phyloP scores from a whole-genome alignment of 2,329 filamentous ascomycete genomes.

The Nothopassalora personata region DNA sequence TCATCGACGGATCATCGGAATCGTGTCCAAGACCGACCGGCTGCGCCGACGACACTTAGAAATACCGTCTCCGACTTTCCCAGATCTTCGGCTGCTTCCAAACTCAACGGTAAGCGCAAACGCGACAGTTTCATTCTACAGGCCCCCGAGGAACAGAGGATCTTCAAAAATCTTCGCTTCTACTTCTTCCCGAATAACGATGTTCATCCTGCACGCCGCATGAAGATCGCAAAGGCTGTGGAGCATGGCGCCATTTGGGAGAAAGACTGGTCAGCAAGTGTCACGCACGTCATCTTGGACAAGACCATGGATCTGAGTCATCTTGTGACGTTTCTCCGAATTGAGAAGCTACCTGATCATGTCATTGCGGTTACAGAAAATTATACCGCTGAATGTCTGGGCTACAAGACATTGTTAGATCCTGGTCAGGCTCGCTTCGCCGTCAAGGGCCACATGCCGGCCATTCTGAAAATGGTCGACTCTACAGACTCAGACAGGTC shows the following conservation, averaged over 20 bases:
- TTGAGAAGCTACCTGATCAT: slow-evolving; percentile 42
- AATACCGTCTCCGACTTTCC: slow-evolving; percentile 19
- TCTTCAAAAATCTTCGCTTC: slow-evolving; percentile 30
- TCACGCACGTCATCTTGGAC: slow-evolving; percentile 80
- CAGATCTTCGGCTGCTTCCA: slow-evolving; percentile 10
- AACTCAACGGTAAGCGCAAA: slow-evolving; percentile 26
- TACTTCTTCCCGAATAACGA: slow-evolving; percentile 79
- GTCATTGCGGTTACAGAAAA: slow-evolving; percentile 48
- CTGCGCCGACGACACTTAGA: slow-evolving; percentile 4
- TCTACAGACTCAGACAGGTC: slow-evolving; percentile 33
- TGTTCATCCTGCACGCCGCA: slow-evolving; percentile 58
- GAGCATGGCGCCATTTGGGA: slow-evolving; percentile 73
- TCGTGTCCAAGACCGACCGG: background rate
- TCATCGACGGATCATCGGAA: slow-evolving; percentile 9
- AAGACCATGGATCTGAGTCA: slow-evolving; percentile 59
- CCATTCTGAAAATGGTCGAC: background rate
- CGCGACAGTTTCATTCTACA: slow-evolving; percentile 19
- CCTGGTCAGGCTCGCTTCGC: slow-evolving; percentile 54
- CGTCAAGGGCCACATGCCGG: slow-evolving; percentile 35
- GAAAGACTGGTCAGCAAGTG: slow-evolving; percentile 47
- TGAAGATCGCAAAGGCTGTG: slow-evolving; percentile 68
- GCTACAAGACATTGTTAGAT: slow-evolving; percentile 42
- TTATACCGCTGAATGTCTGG: slow-evolving; percentile 42
- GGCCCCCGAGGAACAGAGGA: slow-evolving; percentile 24
- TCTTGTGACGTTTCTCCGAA: slow-evolving; percentile 53